Evolutionary conservation across 208 protist species (phyloP), one percentile per base, ranked within the genome.

Genomic region (Leishmania lainsoni): DNA sequence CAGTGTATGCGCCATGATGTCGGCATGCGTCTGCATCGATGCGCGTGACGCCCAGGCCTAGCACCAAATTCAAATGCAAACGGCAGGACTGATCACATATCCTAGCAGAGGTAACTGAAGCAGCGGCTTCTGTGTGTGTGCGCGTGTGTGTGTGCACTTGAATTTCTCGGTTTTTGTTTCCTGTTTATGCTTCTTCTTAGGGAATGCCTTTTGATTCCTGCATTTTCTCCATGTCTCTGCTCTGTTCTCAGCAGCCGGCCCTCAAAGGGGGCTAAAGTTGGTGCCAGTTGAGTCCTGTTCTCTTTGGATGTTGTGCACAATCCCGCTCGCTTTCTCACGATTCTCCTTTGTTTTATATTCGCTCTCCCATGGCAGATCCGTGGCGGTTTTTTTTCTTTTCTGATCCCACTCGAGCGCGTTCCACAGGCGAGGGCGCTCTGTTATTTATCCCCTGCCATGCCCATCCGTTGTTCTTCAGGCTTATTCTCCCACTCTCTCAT

Each of bases 341-440:
- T 39, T 39, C 35, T 39, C 35, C 2, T 39, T 39, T 39, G 35
- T 39, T 39, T 39, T 39, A 2, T 39, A 39, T 39, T 39, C 35
- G 35, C 1, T 39, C 1, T 39, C 35, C 35, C 35, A 39, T 1
- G 35, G 35, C 35, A 39, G 35, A 39, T 39, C 35, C 35, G 35
- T 39, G 35, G 35, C 35, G 35, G 54, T 3, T 10, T 68, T 72
- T 72, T 58, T 58, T 72, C 73, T 70, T 56, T 70, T 79, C n/a
- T n/a, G n/a, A n/a, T n/a, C n/a, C 35, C 35, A 45, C 42, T 45
- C 42, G 42, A 45, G 42, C 42, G 42, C 42, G 42, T 4, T 45
- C 42, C 42, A 45, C 42, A 45, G 42, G 42, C 42, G 42, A 4
- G 42, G 42, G 4, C 6, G 42, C 3, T 45, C 42, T 45, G 42